phyloP scores from a whole-genome alignment of 148 eudicot species.

The Rhododendron molle region DNA sequence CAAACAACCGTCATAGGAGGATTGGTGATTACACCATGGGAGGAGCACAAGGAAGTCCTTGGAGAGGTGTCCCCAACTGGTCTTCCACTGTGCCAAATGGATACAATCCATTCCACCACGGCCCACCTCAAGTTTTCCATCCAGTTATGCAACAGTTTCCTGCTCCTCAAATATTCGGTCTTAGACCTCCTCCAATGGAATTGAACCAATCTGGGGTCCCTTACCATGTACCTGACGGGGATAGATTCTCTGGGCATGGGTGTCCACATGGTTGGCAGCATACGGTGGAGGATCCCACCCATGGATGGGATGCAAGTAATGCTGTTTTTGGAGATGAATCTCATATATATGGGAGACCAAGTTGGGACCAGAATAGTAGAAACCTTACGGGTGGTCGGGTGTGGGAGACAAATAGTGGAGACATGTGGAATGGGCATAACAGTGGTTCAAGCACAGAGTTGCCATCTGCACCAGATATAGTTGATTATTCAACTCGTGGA shows the following conservation, averaged over 20 bases:
- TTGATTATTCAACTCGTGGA: constrained; percentile 26
- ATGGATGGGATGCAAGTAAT: constrained; percentile 73
- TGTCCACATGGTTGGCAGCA: constrained; percentile 76
- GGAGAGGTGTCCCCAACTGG: constrained; percentile 87
- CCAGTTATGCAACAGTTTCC: constrained; percentile 72
- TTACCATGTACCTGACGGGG: constrained; percentile 69
- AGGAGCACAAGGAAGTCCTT: constrained; percentile 69
- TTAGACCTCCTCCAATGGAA: constrained; percentile 77
- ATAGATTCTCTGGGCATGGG: constrained; percentile 58
- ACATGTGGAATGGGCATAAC: constrained; percentile 58
- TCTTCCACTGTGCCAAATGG: constrained; percentile 78
- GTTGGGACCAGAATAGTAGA: constrained; percentile 38
- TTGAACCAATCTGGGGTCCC: constrained; percentile 63
- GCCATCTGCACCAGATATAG: constrained; percentile 43
- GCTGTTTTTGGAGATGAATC: constrained; percentile 64
- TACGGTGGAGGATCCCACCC: constrained; percentile 61
- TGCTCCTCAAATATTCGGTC: constrained; percentile 55
- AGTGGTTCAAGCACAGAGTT: constrained; percentile 38
- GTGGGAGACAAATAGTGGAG: constrained; percentile 57
- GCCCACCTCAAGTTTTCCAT: constrained; percentile 77
- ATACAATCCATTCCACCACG: constrained; percentile 73
- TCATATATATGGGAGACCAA: constrained; percentile 46
- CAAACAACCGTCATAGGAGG: constrained; percentile 63
- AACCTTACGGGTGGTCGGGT: constrained; percentile 32
- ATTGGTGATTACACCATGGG: constrained; percentile 57